Base-by-base conservation (phyloP, 768 basidiomycete species). In the Suillus hirtellus region DNA sequence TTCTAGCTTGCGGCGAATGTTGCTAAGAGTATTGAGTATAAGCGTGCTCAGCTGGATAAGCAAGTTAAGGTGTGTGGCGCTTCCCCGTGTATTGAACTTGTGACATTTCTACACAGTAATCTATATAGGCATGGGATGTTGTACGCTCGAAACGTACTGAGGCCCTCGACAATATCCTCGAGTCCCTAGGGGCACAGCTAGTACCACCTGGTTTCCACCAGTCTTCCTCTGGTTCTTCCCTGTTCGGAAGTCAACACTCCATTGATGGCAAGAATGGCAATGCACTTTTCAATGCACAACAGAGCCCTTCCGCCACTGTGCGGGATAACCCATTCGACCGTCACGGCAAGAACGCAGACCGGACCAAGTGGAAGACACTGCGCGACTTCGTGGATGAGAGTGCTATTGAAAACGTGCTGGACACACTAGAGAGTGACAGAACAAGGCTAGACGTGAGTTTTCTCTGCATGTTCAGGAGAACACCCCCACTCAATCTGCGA, bases 371-470 rank as follows among this genome's bases (percentile, higher is more conserved):
- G 92, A 94, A 92, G 80, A 90, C 89, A 0, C 71, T 94, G 40
- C 84, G 93, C 40, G 92, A 94, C 71, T 94, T 95, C 73, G 90
- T 93, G 42, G 90, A 93, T 68, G 93, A 95, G 67, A 82, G 86
- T 37, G 89, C 86, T 8, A 87, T 94, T 43, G 93, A 95, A 60
- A 89, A 91, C 65, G 81, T 86, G 21, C 71, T 89, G 53, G 93
- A 94, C 60, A 80, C 79, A 1, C 84, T 94, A 55, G 93, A 95
- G 68, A 81, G 78, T 61, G 90, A 93, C 61, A 79, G 91, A 55
- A 80, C 78, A 65, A 78, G 79, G 37, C 76, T 94, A 43, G 92
- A 94, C 63, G 92, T 91, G 65, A 61, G 87, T 77, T 14, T 49
- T 55, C 19, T 59, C 19, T 60, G 12, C 42, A 3, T 19, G 12